A percentile compares a stretch with the other conserved stretches of the same genome.
phyloP scores from a whole-genome alignment of 2,329 filamentous ascomycete genomes.

The Scolecobasidium constrictum region DNA sequence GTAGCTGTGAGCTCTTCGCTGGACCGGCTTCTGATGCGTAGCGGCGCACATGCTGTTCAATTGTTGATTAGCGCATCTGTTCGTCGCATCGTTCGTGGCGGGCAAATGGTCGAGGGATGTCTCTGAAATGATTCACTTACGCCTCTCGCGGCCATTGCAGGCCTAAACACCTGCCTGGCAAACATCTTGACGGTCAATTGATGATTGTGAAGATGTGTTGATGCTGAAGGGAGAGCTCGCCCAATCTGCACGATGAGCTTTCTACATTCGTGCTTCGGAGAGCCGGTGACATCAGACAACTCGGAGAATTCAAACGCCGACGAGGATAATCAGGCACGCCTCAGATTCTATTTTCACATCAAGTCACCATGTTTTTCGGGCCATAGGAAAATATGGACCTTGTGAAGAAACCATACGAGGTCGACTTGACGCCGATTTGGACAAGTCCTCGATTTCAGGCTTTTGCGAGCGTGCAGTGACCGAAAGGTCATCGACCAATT shows the following conservation, averaged over 20 bases:
- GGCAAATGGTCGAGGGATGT: not conserved
- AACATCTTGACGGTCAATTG: slow-evolving; percentile 9
- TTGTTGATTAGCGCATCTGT: slow-evolving; percentile 6
- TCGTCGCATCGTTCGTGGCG: not conserved
- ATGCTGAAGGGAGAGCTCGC: not conserved
- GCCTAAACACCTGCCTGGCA: slow-evolving; percentile 9
- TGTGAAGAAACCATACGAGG: too few relatives aligned
- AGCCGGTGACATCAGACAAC: not conserved
- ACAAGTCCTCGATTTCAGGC: not conserved
- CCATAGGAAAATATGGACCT: too few relatives aligned
- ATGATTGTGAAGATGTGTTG: not conserved
- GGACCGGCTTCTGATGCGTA: slow-evolving; percentile 9
- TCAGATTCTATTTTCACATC: not conserved
- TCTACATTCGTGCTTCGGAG: not conserved
- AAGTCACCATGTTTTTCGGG: too few relatives aligned
- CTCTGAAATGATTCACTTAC: slow-evolving; percentile 1
- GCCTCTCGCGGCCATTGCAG: slow-evolving; percentile 5
- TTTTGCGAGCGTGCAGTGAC: not conserved
- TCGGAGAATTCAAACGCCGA: slow-evolving; percentile 1
- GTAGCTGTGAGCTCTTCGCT: not conserved
- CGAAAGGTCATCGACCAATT: too few relatives aligned
- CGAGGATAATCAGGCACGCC: not conserved
- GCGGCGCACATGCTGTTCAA: slow-evolving; percentile 9
- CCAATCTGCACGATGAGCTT: not conserved
- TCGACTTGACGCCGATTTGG: not conserved